Evolutionary conservation across 2,329 filamentous ascomycete genomes (phyloP).

Genomic region (Acrocalymma vagum): DNA sequence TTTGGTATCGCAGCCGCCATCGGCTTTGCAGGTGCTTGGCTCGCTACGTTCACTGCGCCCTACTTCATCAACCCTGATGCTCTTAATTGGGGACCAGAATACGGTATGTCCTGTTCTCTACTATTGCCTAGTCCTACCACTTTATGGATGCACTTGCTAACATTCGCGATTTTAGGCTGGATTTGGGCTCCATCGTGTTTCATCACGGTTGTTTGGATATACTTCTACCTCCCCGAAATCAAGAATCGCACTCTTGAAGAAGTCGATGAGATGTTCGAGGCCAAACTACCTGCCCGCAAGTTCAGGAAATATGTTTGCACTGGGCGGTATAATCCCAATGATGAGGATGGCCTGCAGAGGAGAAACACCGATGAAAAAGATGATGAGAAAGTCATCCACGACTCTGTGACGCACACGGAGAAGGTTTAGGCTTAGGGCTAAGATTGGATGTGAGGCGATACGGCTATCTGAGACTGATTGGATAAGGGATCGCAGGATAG

Average conservation of each 20-base stretch:
- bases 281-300: conserved; percentile 34
- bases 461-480: no score
- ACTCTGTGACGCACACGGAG: no score
- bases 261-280: conserved; percentile 45
- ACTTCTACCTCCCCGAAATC: conserved; percentile 42
- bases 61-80: conserved; percentile 67
- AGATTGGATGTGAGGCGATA: no score
- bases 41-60: conserved; percentile 64
- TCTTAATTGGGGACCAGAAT: conserved; percentile 67
- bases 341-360: conserved; percentile 15
- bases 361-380: conserved; percentile 17
- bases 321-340: conserved; percentile 22
- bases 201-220: conserved; percentile 45
- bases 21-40: conserved; percentile 65
- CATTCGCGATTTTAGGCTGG: conserved; percentile 31
- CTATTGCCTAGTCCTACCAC: background rate
- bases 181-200: conserved; percentile 48
- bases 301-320: conserved; percentile 42
- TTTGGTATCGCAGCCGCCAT: conserved; percentile 63
- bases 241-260: conserved; percentile 51
- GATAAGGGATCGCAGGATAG: no score
- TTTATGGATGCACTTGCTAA: background rate
- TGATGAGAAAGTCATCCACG: no score
- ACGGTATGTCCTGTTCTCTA: conserved; percentile 37
- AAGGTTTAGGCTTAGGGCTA: no score